These are phyloP conservation scores for Schizosaccharomyces lindneri DNA, from an alignment of 805 yeast genomes.

Conservation along the genomic window DNA sequence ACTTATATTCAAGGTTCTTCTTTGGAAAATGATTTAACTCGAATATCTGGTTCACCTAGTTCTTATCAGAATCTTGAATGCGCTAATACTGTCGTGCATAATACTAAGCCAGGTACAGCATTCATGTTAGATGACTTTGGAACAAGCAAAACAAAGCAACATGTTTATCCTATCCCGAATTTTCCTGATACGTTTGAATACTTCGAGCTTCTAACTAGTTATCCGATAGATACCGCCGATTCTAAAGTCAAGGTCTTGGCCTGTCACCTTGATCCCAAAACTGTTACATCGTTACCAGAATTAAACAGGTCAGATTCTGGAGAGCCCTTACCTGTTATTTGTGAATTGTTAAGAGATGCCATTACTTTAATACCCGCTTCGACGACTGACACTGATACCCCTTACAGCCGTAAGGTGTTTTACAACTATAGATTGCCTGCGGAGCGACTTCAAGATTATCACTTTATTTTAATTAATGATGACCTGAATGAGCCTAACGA, in stretches of 20 bases:
- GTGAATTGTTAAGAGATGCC: neutral
- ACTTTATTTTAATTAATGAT: neutral
- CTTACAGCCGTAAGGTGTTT: neutral
- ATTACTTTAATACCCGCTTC: neutral
- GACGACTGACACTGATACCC: neutral
- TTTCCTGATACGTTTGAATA: neutral
- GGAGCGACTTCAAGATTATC: neutral
- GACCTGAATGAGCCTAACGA: neutral
- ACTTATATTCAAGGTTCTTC: constrained; percentile 1
- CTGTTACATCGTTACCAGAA: neutral
- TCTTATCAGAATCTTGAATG: neutral
- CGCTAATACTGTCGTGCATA: neutral
- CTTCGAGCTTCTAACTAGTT: neutral
- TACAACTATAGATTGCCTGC: neutral
- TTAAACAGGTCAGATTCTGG: neutral
- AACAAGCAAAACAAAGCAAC: neutral
- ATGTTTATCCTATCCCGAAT: neutral
- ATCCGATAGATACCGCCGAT: neutral
- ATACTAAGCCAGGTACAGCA: neutral
- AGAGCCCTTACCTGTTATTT: neutral
- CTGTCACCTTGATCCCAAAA: neutral
- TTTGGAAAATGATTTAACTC: neutral
- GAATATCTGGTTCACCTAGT: neutral
- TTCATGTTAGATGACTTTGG: neutral
- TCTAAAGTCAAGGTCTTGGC: neutral